phyloP scores from a whole-genome alignment of 2,329 filamentous ascomycete species.

The Celoporthe dispersa region DNA sequence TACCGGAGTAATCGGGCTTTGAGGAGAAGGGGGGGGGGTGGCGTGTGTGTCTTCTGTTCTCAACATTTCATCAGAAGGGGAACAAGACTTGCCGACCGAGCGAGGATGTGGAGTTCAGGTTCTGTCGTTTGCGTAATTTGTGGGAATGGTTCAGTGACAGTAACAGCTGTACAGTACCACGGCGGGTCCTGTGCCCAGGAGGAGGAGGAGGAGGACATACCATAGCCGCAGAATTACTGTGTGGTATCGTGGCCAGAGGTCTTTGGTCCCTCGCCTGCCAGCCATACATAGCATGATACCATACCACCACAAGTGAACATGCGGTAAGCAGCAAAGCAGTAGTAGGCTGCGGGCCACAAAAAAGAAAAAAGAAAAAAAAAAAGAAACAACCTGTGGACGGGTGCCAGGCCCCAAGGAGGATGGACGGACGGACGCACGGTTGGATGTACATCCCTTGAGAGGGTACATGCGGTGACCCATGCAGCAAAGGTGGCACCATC shows the following conservation, averaged over 20 bases:
- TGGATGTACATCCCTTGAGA: slow-evolving; percentile 23
- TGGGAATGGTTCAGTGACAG: neutral
- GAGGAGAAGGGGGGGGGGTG: no score
- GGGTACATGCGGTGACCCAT: slow-evolving; percentile 16
- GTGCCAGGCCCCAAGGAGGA: neutral
- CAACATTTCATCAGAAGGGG: neutral
- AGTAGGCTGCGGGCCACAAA: no score
- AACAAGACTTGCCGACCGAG: neutral
- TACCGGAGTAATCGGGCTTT: neutral
- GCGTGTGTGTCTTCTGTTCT: neutral
- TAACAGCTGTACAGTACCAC: neutral
- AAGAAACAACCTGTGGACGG: neutral
- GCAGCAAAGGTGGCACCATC: slow-evolving; percentile 4
- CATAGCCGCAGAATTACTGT: no score
- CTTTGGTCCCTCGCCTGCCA: neutral
- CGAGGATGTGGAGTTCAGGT: neutral
- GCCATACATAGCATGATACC: no score
- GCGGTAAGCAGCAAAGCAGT: no score
- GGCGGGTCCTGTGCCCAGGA: neutral
- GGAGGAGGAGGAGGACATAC: neutral
- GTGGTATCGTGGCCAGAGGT: neutral
- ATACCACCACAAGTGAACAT: no score
- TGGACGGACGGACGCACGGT: neutral
- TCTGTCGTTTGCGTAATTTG: neutral
- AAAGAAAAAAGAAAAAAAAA: no score